These are phyloP conservation scores for Bipolaris sorokiniana DNA, from an alignment of 2,329 filamentous ascomycete genomes.

Conservation along the genomic window DNA sequence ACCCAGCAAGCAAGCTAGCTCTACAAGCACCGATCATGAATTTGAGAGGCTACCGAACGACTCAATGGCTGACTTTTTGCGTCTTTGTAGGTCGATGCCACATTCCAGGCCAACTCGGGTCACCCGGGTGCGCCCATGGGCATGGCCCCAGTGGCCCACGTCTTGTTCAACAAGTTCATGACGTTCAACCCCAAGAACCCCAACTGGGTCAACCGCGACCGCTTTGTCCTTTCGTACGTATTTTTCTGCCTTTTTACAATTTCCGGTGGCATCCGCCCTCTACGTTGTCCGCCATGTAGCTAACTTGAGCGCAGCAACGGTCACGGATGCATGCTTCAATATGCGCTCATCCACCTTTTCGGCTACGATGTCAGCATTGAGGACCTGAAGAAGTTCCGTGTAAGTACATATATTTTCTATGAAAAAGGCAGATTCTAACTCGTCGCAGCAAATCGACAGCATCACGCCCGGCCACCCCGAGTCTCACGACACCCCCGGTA, in stretches of 20 bases:
- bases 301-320: conserved; percentile 73
- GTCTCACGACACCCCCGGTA: conserved; percentile 91
- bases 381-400: conserved; percentile 95
- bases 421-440: conserved; percentile 41
- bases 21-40: conserved; percentile 3
- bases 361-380: conserved; percentile 87
- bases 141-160: conserved; percentile 93
- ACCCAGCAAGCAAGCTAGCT: conserved; percentile 24
- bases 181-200: conserved; percentile 99
- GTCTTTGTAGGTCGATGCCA: conserved; percentile 85
- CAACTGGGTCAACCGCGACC: conserved; percentile 94
- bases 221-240: conserved; percentile 98
- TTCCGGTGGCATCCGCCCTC: not conserved
- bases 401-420: conserved; percentile 65
- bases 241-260: not conserved
- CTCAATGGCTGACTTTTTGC: conserved; percentile 43
- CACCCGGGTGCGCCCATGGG: conserved; percentile 99
- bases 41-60: not conserved
- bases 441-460: conserved; percentile 67
- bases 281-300: not conserved
- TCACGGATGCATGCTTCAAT: conserved; percentile 99
- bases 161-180: conserved; percentile 99
- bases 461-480: conserved; percentile 97
- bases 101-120: conserved; percentile 92
- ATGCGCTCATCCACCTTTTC: conserved; percentile 95